phyloP scores from a whole-genome alignment of 768 basidiomycete genomes.

The Russula earlei region DNA sequence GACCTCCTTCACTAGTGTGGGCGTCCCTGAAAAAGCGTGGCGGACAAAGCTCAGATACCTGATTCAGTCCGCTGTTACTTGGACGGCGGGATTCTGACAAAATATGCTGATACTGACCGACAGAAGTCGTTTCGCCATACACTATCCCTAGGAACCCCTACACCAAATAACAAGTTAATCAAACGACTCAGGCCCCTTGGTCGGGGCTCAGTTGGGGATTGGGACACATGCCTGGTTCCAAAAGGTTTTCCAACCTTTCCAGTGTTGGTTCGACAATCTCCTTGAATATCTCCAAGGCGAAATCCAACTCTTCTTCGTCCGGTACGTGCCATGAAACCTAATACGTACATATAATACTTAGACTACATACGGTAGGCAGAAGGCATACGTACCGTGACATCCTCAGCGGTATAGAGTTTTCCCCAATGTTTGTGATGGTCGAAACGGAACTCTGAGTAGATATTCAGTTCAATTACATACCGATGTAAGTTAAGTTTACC shows the following conservation, averaged over 20 bases:
- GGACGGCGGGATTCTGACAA: neutral
- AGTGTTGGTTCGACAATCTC: constrained; percentile 60
- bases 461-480: neutral
- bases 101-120: constrained; percentile 36
- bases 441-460: constrained; percentile 47
- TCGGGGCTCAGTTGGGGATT: constrained; percentile 1
- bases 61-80: neutral
- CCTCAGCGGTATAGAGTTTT: constrained; percentile 57
- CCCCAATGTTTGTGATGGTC: constrained; percentile 77
- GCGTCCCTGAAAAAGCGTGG: constrained; percentile 66
- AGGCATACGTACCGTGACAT: constrained; percentile 47
- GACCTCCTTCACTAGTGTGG: constrained; percentile 50
- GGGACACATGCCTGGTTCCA: constrained; percentile 38
- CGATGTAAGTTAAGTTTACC: constrained; percentile 33
- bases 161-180: no score
- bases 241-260: constrained; percentile 42
- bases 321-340: constrained; percentile 78
- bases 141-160: constrained; percentile 43
- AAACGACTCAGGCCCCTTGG: no score
- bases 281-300: constrained; percentile 59
- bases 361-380: neutral
- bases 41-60: constrained; percentile 66
- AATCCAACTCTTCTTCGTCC: constrained; percentile 56
- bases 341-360: neutral
- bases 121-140: constrained; percentile 84